Percentiles rank a stretch among this genome's conserved stretches.
These are phyloP conservation scores for Vanrija humicola DNA, from an alignment of 1,284 basidiomycete genomes.

Conservation along the genomic window DNA sequence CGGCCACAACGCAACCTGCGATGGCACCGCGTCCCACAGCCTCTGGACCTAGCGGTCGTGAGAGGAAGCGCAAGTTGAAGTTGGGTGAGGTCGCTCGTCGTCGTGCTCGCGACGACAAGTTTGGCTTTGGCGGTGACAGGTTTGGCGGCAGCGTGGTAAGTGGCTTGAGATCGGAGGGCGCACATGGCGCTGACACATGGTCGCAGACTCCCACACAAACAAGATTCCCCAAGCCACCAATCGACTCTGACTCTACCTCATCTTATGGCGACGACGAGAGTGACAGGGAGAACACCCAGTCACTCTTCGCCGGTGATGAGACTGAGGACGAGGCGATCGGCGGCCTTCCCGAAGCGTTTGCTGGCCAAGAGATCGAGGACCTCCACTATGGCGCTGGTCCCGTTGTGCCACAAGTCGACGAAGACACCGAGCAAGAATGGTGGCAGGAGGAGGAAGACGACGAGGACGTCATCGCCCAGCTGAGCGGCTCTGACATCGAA, in stretches of 20 bases:
- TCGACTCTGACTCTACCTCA: slow-evolving; percentile 33
- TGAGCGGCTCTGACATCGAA: slow-evolving; percentile 44
- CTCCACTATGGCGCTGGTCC: slow-evolving; percentile 40
- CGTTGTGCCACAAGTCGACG: slow-evolving; percentile 27
- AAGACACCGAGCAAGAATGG: slow-evolving; percentile 19
- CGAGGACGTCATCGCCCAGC: slow-evolving; percentile 31
- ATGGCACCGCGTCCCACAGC: slow-evolving; percentile 15
- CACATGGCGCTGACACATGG: background rate
- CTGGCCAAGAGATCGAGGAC: slow-evolving; percentile 46
- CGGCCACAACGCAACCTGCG: slow-evolving; percentile 1
- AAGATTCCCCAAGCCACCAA: slow-evolving; percentile 9
- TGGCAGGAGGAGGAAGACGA: slow-evolving; percentile 35
- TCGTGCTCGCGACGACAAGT: slow-evolving; percentile 42
- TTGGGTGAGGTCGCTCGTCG: slow-evolving; percentile 34
- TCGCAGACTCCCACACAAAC: slow-evolving; percentile 14
- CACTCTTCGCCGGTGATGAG: slow-evolving; percentile 9
- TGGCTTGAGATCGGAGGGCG: too few relatives aligned
- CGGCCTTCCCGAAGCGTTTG: slow-evolving; percentile 37
- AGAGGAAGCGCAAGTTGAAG: slow-evolving; percentile 37
- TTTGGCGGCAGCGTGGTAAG: slow-evolving; percentile 12
- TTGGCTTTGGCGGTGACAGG: slow-evolving; percentile 27
- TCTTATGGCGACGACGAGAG: slow-evolving; percentile 45
- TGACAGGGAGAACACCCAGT: slow-evolving; percentile 22
- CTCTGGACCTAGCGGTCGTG: slow-evolving; percentile 30
- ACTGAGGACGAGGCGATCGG: slow-evolving; percentile 33